Conservation (phyloP, 495 filamentous ascomycete genomes). For the Margaritispora aquatica region DNA sequence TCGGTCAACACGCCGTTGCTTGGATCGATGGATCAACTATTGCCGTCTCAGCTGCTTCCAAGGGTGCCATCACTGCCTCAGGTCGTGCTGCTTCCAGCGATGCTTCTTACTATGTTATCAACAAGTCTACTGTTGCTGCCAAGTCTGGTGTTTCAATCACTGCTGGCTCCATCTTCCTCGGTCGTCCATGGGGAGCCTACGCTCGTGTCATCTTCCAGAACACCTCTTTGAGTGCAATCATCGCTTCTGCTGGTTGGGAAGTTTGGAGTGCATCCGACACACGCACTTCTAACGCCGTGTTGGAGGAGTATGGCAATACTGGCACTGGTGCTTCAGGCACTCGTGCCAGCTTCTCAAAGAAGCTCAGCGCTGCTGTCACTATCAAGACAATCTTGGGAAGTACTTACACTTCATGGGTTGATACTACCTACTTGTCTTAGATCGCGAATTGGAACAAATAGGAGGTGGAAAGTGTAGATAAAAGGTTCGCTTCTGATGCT, state of each 20-base stretch:
- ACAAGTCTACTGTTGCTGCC: slow-evolving; percentile 37
- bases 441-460: not conserved
- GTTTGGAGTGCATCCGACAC: slow-evolving; percentile 44
- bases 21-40: slow-evolving; percentile 60
- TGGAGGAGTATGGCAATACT: slow-evolving; percentile 54
- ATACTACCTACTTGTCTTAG: slow-evolving; percentile 18
- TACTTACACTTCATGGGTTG: slow-evolving; percentile 30
- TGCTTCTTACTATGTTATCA: slow-evolving; percentile 56
- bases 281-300: slow-evolving; percentile 47
- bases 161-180: slow-evolving; percentile 51
- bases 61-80: slow-evolving; percentile 54
- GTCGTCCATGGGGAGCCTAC: slow-evolving; percentile 59
- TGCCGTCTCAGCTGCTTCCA: slow-evolving; percentile 38
- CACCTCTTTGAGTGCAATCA: slow-evolving; percentile 45
- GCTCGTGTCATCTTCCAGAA: slow-evolving; percentile 57
- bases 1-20: slow-evolving; percentile 49
- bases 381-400: slow-evolving; percentile 47
- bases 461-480: not conserved
- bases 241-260: slow-evolving; percentile 58
- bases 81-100: slow-evolving; percentile 46
- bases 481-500: not conserved
- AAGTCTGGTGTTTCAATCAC: slow-evolving; percentile 25
- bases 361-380: slow-evolving; percentile 35
- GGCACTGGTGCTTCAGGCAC: slow-evolving; percentile 52
- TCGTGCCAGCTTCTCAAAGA: slow-evolving; percentile 48